Conservation (phyloP, 192 early-diverging fungal genomes). For the Pilaira anomala region DNA sequence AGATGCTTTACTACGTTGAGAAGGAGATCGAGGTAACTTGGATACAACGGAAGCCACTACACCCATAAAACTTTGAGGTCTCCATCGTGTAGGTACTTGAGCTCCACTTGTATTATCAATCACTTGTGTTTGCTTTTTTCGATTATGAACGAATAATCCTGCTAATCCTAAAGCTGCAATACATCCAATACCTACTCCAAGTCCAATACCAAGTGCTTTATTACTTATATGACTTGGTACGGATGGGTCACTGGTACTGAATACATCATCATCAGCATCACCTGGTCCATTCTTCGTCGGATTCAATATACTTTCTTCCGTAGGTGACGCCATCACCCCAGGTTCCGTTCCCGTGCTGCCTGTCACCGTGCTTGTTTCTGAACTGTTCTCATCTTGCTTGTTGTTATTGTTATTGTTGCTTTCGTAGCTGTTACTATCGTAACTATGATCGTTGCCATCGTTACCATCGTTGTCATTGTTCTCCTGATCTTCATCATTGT, state of each 20-base stretch:
- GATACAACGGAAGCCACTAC: conserved; percentile 27
- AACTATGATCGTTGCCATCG: background rate
- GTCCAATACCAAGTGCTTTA: conserved; percentile 25
- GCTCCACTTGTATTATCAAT: background rate
- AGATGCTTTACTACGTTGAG: conserved; percentile 2
- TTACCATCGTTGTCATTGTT: too few species aligned
- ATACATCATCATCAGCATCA: too few species aligned
- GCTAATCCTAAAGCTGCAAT: conserved; percentile 34
- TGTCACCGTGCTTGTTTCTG: background rate
- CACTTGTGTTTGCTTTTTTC: conserved; percentile 13
- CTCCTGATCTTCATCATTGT: too few species aligned
- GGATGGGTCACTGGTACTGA: background rate
- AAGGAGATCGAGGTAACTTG: conserved; percentile 28
- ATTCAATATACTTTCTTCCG: background rate
- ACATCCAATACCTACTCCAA: conserved; percentile 32
- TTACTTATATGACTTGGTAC: conserved; percentile 17
- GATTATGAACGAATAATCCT: conserved; percentile 22
- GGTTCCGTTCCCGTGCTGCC: background rate
- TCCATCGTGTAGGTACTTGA: conserved; percentile 27
- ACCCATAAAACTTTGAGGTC: conserved; percentile 36
- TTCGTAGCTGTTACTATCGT: conserved; percentile 1
- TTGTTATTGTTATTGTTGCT: conserved; percentile 1
- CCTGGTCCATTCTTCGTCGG: background rate
- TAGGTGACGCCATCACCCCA: background rate
- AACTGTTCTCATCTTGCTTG: background rate